A percentile compares a stretch with the other conserved stretches of the same genome.
These are phyloP conservation scores for Glycine latifolia DNA, from an alignment of 306 rosid species.

Conservation along the genomic window DNA sequence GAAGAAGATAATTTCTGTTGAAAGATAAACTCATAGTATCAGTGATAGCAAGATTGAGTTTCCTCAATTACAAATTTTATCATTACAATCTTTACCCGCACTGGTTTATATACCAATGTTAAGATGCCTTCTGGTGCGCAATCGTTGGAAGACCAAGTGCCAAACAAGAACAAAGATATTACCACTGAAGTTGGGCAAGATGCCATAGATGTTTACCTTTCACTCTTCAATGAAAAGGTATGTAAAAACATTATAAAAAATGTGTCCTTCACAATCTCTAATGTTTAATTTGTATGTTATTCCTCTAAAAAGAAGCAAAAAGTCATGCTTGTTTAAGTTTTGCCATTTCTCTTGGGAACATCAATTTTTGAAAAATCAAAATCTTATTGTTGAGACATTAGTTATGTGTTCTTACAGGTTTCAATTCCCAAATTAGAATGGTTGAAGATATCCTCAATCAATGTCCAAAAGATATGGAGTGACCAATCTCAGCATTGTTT, in stretches of 20 bases:
- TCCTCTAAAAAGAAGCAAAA: background rate
- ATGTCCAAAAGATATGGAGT: background rate
- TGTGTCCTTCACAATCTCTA: background rate
- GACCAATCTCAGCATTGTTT: background rate
- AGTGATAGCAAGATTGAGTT: background rate
- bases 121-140: background rate
- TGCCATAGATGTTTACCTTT: background rate
- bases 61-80: background rate
- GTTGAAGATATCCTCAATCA: constrained; percentile 38
- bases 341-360: background rate
- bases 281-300: background rate
- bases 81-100: background rate
- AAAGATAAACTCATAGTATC: background rate
- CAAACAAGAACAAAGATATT: background rate
- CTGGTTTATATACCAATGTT: background rate
- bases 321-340: background rate
- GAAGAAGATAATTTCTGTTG: constrained; percentile 31
- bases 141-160: background rate
- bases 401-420: constrained; percentile 9
- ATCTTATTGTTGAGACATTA: background rate
- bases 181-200: background rate
- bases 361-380: background rate
- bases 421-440: constrained; percentile 39
- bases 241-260: background rate
- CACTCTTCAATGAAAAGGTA: constrained; percentile 41